Conservation (phyloP, 257 asterid genomes). For the Gardenia jasminoides region DNA sequence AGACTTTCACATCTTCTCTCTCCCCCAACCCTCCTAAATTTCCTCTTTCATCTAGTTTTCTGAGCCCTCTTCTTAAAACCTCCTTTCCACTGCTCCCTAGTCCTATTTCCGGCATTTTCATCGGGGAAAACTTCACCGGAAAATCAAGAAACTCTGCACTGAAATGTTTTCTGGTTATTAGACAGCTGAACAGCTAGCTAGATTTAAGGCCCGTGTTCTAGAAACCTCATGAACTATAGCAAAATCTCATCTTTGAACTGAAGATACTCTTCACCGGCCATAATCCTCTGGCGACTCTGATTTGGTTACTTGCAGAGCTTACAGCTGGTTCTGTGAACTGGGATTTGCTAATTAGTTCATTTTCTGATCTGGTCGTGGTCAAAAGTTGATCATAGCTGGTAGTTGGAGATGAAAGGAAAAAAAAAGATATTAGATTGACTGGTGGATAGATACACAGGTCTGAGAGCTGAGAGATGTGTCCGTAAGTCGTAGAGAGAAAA, state of each 20-base stretch:
- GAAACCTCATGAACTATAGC: background rate
- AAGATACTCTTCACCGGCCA: background rate
- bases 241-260: background rate
- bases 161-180: background rate
- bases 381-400: conserved; percentile 19
- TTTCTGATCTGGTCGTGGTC: conserved; percentile 22
- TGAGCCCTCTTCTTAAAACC: background rate
- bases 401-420: conserved; percentile 21
- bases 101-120: conserved; percentile 6
- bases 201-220: conserved; percentile 1
- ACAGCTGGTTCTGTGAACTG: conserved; percentile 14
- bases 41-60: conserved; percentile 3
- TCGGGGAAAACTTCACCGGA: background rate
- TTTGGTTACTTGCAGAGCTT: conserved; percentile 4
- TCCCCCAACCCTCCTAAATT: conserved; percentile 5
- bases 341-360: conserved; percentile 20
- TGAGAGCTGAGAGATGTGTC: conserved; percentile 13
- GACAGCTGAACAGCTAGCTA: background rate
- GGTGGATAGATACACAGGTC: conserved; percentile 17
- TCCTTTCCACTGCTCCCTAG: background rate
- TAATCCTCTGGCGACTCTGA: conserved; percentile 11
- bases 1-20: conserved; percentile 5
- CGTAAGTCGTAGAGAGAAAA: background rate
- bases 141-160: background rate
- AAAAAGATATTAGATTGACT: conserved; percentile 30